These are phyloP conservation scores for Cyanidiococcus yangmingshanensis DNA, from an alignment of 23 red algal genomes.

Conservation along the genomic window DNA sequence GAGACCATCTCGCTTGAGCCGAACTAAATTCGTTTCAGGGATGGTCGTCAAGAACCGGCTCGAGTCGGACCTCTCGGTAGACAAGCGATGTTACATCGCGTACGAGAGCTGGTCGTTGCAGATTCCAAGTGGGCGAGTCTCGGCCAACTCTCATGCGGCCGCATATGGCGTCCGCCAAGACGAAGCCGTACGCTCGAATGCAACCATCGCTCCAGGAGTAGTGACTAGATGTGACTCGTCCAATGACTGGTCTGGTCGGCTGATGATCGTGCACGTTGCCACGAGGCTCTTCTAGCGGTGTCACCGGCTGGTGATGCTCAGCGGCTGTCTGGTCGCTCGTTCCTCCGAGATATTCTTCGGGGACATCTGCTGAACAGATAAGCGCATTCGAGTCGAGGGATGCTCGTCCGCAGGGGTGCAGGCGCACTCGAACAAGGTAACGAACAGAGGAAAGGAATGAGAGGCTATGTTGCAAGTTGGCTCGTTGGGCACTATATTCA, in stretches of 20 bases:
- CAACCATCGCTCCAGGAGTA: conserved; percentile 4
- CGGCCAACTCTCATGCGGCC: background rate
- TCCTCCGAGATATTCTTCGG: background rate
- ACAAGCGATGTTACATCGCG: background rate
- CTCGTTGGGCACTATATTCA: background rate
- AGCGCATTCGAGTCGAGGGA: background rate
- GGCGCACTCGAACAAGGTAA: background rate
- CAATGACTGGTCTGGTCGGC: background rate
- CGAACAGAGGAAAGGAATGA: background rate
- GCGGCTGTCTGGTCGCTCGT: background rate
- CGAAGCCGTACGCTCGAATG: background rate
- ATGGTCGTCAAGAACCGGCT: background rate
- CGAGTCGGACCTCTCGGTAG: background rate
- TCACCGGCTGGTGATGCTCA: background rate
- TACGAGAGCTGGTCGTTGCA: background rate
- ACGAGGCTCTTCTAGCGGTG: background rate
- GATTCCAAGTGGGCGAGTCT: background rate
- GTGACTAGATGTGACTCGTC: background rate
- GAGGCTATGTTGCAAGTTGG: background rate
- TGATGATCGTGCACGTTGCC: background rate
- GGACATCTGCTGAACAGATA: background rate
- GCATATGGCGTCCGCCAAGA: background rate
- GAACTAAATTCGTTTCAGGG: background rate
- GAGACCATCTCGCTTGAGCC: too few relatives aligned
- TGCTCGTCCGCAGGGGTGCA: background rate